These are phyloP conservation scores for Quercus parvula DNA, from an alignment of 306 rosid genomes.

Conservation along the genomic window DNA sequence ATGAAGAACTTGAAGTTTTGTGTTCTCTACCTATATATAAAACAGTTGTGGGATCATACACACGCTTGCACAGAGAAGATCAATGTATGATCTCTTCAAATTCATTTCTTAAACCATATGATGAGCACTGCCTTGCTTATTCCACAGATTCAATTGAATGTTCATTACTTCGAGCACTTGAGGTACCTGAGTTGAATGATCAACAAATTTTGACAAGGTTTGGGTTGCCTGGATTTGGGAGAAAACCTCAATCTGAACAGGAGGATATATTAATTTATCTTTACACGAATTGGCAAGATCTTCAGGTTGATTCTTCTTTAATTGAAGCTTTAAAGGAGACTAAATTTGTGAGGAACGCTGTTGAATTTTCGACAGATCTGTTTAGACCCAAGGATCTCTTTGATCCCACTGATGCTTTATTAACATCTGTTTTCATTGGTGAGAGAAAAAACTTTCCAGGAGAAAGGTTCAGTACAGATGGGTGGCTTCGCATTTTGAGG, in stretches of 20 bases:
- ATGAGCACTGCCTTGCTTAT: slow-evolving; percentile 75
- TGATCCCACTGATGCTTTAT: slow-evolving; percentile 84
- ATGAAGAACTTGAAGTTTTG: slow-evolving; percentile 74
- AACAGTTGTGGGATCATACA: slow-evolving; percentile 85
- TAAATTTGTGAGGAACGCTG: slow-evolving; percentile 80
- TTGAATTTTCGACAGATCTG: slow-evolving; percentile 75
- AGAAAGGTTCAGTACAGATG: slow-evolving; percentile 81
- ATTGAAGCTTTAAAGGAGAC: slow-evolving; percentile 77
- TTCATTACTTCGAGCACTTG: slow-evolving; percentile 81
- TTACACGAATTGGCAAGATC: slow-evolving; percentile 84
- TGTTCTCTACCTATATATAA: slow-evolving; percentile 84
- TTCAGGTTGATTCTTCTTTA: slow-evolving; percentile 62
- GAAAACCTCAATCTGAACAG: slow-evolving; percentile 65
- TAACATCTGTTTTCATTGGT: slow-evolving; percentile 85
- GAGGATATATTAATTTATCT: slow-evolving; percentile 74
- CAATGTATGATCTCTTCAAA: slow-evolving; percentile 83
- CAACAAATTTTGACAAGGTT: slow-evolving; percentile 83
- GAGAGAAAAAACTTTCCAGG: slow-evolving; percentile 91
- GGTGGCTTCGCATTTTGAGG: slow-evolving; percentile 92
- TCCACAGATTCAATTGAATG: slow-evolving; percentile 62
- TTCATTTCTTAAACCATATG: slow-evolving; percentile 77
- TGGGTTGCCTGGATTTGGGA: slow-evolving; percentile 83
- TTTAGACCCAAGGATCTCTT: slow-evolving; percentile 72
- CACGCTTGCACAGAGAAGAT: slow-evolving; percentile 59
- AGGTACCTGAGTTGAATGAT: slow-evolving; percentile 70